Evolutionary conservation across 1,139 yeast genomes (phyloP).

Genomic region (Geotrichum australiense): DNA sequence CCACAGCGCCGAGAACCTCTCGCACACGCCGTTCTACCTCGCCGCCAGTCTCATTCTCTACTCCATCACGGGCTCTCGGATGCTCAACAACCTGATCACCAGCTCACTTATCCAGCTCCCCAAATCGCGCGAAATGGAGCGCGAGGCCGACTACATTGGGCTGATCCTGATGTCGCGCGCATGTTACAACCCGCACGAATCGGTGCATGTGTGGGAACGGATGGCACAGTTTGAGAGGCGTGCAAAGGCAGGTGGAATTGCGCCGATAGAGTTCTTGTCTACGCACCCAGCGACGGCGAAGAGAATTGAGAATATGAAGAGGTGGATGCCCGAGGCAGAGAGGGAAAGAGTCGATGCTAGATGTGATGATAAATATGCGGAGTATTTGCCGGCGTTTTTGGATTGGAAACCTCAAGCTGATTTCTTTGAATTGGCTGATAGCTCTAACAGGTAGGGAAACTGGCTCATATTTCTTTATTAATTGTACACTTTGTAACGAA

Average conservation of each 20-base stretch:
- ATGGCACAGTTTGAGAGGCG: constrained; percentile 58
- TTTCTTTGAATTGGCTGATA: too few species aligned
- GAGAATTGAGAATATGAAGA: constrained; percentile 59
- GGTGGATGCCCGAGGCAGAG: constrained; percentile 70
- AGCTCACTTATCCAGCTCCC: constrained; percentile 66
- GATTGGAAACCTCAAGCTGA: constrained; percentile 15
- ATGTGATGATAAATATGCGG: constrained; percentile 18
- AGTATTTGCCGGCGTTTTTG: constrained; percentile 7
- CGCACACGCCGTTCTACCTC: constrained; percentile 42
- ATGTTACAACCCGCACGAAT: constrained; percentile 71
- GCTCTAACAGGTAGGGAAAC: too few species aligned
- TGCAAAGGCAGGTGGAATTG: constrained; percentile 29
- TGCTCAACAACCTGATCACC: constrained; percentile 42
- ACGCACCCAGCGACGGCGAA: constrained; percentile 85
- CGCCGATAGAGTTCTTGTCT: constrained; percentile 54
- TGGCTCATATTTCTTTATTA: too few species aligned
- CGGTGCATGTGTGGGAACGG: constrained; percentile 73
- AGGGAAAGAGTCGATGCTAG: constrained; percentile 22
- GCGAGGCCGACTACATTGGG: constrained; percentile 94
- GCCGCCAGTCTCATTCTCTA: constrained; percentile 46
- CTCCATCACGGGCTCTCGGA: constrained; percentile 42
- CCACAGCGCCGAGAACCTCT: constrained; percentile 76
- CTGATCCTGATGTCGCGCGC: constrained; percentile 85
- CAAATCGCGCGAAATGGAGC: constrained; percentile 85
- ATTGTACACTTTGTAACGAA: too few species aligned